Evolutionary conservation across 208 protist species (phyloP).

Genomic region (Leishmania braziliensis): DNA sequence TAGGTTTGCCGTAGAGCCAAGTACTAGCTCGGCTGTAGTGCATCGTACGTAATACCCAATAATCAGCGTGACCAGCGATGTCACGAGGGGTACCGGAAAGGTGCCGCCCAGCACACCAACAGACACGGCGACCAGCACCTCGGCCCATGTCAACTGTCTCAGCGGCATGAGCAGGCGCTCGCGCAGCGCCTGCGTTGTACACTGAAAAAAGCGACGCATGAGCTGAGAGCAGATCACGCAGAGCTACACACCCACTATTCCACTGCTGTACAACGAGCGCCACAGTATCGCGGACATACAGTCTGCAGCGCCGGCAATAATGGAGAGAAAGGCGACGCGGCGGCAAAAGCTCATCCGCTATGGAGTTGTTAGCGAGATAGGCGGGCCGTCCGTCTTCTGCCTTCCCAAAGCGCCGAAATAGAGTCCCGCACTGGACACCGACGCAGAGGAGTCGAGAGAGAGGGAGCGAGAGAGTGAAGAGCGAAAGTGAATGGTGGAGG

Average conservation of each 20-base stretch:
- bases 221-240: background rate
- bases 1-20: slow-evolving; percentile 46
- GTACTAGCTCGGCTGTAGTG: slow-evolving; percentile 25
- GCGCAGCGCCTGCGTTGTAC: slow-evolving; percentile 11
- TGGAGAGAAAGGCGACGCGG: too few species aligned
- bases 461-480: background rate
- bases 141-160: slow-evolving; percentile 21
- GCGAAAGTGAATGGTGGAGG: background rate
- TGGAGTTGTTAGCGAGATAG: background rate
- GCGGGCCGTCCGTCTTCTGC: background rate
- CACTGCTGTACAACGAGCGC: background rate
- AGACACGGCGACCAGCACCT: slow-evolving; percentile 31
- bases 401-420: background rate
- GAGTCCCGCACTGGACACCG: background rate
- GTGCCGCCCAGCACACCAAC: slow-evolving; percentile 52
- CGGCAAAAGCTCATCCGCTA: background rate
- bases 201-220: slow-evolving; percentile 12
- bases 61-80: slow-evolving; percentile 35
- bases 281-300: background rate
- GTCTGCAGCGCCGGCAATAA: background rate
- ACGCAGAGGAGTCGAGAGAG: background rate
- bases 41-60: slow-evolving; percentile 23
- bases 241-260: background rate
- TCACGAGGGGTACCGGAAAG: slow-evolving; percentile 61
- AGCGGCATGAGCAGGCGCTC: slow-evolving; percentile 40